Evolutionary conservation across 164 flowering plant genomes (phyloP), one percentile per base, ranked within the genome.

Genomic region (Umbilicus rupestris): DNA sequence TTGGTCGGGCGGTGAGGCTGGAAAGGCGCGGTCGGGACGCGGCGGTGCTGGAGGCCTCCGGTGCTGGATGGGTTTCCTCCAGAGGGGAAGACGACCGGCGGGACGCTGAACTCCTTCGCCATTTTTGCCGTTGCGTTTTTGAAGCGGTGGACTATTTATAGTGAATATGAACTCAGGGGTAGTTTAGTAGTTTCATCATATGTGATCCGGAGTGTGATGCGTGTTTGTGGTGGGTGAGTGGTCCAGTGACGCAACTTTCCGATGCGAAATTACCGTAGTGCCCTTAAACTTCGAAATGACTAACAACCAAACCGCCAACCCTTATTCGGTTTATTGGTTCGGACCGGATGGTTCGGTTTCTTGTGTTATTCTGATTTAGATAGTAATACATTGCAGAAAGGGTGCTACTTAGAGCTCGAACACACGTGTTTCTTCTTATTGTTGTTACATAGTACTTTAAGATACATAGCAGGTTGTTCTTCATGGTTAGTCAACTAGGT

Each of bases 81-180:
- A 70, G 96, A 77, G 42, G 90, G 92, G 66, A 90, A 90, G 1
- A 84, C 70, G 66, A 88, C 92, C 59, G 92, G 94, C 39, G 97
- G 97, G 35, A 86, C 84, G 37, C 70, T 73, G 78, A 89, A 87
- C 63, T 89, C 80, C 71, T 74, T 83, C 42, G 82, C 66, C 88
- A 86, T 82, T 3, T 55, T 55, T 55, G 29, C 12, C 28, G 17
- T 55, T 55, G 33, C n/a, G 5, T 12, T 55, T 55, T 55, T 55
- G 60, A 55, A 55, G 35, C 60, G 33, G 33, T 55, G 4, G 60
- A 33, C 33, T 2, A 11, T 55, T 55, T 19, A 19, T 19, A 26
- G 19, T 5, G 60, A 22, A 2, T 11, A 22, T 19, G 31, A 24
- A n/a, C n/a, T n/a, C 7, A n/a, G 19, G 31, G 58, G 58, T 45